These are phyloP conservation scores for Elsinoe necatrix DNA, from an alignment of 2,329 filamentous ascomycete species.

Conservation along the genomic window DNA sequence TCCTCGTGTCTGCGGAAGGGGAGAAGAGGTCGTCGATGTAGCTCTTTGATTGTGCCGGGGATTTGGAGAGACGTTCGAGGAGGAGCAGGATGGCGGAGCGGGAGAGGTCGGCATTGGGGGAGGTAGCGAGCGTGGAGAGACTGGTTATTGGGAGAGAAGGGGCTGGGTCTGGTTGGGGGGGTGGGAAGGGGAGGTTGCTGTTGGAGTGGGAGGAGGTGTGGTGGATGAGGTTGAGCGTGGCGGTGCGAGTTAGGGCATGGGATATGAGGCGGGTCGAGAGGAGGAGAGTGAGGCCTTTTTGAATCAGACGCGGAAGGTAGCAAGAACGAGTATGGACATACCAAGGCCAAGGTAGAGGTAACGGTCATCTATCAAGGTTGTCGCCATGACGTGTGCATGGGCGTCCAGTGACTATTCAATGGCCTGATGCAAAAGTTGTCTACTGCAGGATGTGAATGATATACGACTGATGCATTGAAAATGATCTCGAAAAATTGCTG, in stretches of 20 bases:
- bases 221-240: constrained; percentile 59
- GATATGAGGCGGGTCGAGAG: constrained; percentile 51
- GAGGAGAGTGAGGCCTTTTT: constrained; percentile 47
- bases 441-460: no score
- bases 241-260: constrained; percentile 50
- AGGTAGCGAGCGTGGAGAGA: constrained; percentile 33
- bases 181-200: constrained; percentile 57
- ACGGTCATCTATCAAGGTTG: constrained; percentile 29
- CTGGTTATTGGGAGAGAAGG: constrained; percentile 35
- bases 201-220: constrained; percentile 68
- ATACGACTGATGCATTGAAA: no score
- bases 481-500: no score
- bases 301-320: constrained; percentile 20
- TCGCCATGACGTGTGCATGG: neutral
- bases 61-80: constrained; percentile 21
- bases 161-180: constrained; percentile 23
- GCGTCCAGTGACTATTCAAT: neutral
- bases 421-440: no score
- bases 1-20: constrained; percentile 27
- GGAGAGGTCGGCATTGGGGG: constrained; percentile 37
- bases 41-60: constrained; percentile 13
- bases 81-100: constrained; percentile 28
- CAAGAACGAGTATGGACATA: constrained; percentile 19
- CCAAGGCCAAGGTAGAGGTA: constrained; percentile 41
- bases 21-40: constrained; percentile 31